Base-by-base conservation (phyloP, 306 rosid species). In the Urtica urens region DNA sequence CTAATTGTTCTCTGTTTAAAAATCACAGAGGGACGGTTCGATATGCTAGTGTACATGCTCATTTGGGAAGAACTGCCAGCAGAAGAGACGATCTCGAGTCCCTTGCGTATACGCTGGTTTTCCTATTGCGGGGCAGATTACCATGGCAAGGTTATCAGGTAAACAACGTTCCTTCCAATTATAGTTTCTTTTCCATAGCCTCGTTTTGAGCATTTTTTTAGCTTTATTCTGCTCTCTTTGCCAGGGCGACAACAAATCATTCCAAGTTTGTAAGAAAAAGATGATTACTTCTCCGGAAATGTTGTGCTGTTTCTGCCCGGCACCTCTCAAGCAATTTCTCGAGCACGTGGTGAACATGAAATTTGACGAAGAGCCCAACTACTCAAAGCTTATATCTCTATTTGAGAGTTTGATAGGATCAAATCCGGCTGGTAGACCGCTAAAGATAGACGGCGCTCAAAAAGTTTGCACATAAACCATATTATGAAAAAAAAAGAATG, bases 131-230 rank as follows among this genome's bases (percentile, higher is more conserved):
- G 37, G 97, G 95, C 52, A 74, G 86, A 72, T 71, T 88, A 69
- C 93, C 95, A 7, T 88, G 95, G 95, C 95, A 88, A 70, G 97
- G 95, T 16, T 83, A 78, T 70, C 93, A 88, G 86, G 93, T 88
- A 51, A 38, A 16, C 55, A 16, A 43, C 54, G 44, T 59, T 6
- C 31, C 40, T 58, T 17, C 61, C 12, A 48, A 45, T 8, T 50
- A 12, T 41, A 25, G 11, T 62, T n/a, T 12, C 10, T 35, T 53
- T 40, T 15, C 23, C 57, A 56, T 25, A 40, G 11, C n/a, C n/a
- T n/a, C n/a, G n/a, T 35, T 35, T 7, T 62, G 10, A 15, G 23
- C 34, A 14, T 25, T 46, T 14, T 37, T 62, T 14, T 30, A 11
- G 26, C 31, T 27, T 6, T 18, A 30, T 6, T n/a, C 50, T 6